Percentiles rank a stretch among this genome's conserved stretches.
Evolutionary conservation across 495 filamentous ascomycete genomes (phyloP).

Genomic region (Aspergillus campestris): DNA sequence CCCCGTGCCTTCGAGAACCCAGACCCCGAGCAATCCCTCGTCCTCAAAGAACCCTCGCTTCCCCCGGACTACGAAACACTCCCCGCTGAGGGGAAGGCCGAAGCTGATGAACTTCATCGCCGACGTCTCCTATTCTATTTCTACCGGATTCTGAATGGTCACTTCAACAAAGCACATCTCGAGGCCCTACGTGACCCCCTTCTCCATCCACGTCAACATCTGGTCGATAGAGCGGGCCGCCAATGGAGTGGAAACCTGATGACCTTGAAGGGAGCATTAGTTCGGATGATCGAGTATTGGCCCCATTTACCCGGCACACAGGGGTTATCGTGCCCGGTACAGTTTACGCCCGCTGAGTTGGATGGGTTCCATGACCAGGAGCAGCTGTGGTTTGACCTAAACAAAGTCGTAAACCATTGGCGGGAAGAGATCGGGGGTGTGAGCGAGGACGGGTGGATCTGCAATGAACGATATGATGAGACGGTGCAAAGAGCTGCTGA

Average conservation of each 20-base stretch:
- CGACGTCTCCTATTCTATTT: constrained; percentile 15
- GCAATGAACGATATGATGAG: constrained; percentile 11
- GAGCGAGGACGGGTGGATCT: constrained; percentile 12
- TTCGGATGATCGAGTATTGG: constrained; percentile 8
- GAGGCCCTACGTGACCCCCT: constrained; percentile 5
- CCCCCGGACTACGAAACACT: constrained; percentile 7
- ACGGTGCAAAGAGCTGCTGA: constrained; percentile 5
- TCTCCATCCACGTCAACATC: constrained; percentile 3
- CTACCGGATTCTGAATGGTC: constrained; percentile 13
- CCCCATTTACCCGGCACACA: constrained; percentile 1
- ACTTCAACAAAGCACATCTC: constrained; percentile 6
- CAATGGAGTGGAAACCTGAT: constrained; percentile 9
- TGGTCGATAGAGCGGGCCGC: constrained; percentile 5
- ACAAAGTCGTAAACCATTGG: constrained; percentile 10
- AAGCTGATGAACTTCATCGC: constrained; percentile 15
- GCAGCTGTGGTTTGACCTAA: constrained; percentile 5
- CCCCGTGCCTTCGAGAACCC: constrained; percentile 16
- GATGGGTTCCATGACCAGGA: constrained; percentile 7
- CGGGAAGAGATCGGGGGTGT: constrained; percentile 6
- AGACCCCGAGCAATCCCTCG: constrained; percentile 8
- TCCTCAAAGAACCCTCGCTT: constrained; percentile 10
- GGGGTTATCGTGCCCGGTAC: constrained; percentile 5
- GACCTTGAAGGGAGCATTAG: constrained; percentile 5
- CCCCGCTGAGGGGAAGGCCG: constrained; percentile 7
- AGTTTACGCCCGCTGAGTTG: constrained; percentile 4